Base-by-base conservation (phyloP, 768 basidiomycete species). In the Paxillus ammoniavirescens region DNA sequence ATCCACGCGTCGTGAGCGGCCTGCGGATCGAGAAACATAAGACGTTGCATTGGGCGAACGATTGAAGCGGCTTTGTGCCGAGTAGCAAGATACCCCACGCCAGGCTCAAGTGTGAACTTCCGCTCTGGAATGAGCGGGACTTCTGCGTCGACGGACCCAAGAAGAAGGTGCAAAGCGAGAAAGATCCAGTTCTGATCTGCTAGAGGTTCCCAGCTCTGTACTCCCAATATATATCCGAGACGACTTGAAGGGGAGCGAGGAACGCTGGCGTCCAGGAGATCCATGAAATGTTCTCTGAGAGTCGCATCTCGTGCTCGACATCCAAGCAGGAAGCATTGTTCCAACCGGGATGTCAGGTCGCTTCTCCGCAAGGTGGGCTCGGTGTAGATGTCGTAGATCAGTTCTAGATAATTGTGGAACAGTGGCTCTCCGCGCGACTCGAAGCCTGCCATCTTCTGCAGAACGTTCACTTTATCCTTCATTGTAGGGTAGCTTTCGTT, bases 151-250 rank as follows among this genome's bases (percentile, higher is more conserved):
- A 82, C 73, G n/a, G 81, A 75, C n/a, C 92, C 91, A 15, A 98
- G 80, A 8, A 98, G 74, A 33, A 98, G 83, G 63, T 96, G 89
- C 26, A 98, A 75, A 14, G 94, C 93, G 17, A 98, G 79, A 59
- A 90, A 87, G 33, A 95, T 87, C 97, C 97, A 99, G 62, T 97
- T 93, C 50, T 90, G 83, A 55, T 96, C 93, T 2, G 91, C 84
- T 17, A 99, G 72, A 2, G 87, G 82, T 52, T 98, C 97, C 97
- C 97, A 99, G 61, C 79, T 93, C 70, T 98, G 96, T 14, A 95
- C 88, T 23, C 90, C 93, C 37, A 96, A 76, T 58, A 98, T 84
- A 68, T 95, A 98, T 38, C 89, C 87, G 44, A 99, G 70, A 26
- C 97, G 88, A 54, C 81, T 85, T 53, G 83, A 82, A 10, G 97